Percentiles rank a stretch among this genome's conserved stretches.
Evolutionary conservation across 306 rosid genomes (phyloP).

Genomic region (Luffa aegyptiaca): DNA sequence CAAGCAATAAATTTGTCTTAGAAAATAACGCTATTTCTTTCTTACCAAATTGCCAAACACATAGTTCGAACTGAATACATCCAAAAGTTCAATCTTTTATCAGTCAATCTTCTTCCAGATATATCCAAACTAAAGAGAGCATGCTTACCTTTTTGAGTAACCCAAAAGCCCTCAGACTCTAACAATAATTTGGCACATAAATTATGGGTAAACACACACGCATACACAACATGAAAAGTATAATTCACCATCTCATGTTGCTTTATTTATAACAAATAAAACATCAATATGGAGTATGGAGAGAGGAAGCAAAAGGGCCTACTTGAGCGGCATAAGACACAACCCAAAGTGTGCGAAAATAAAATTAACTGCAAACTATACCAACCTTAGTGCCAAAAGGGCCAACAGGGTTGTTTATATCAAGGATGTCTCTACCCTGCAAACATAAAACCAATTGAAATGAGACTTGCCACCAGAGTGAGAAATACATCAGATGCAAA

Average conservation of each 20-base stretch:
- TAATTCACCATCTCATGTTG: background rate
- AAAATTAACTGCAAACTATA: background rate
- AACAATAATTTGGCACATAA: background rate
- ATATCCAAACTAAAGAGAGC: background rate
- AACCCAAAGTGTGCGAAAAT: background rate
- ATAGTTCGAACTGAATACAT: background rate
- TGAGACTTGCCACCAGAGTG: background rate
- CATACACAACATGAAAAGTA: background rate
- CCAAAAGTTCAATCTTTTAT: background rate
- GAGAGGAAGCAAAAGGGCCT: background rate
- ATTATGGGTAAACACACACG: background rate
- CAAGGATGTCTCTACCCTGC: conserved; percentile 34
- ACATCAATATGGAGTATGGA: background rate
- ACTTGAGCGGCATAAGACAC: background rate
- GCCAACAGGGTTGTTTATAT: conserved; percentile 27
- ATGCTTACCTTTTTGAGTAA: background rate
- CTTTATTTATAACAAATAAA: background rate
- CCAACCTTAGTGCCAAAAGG: conserved; percentile 37
- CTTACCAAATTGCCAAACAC: background rate
- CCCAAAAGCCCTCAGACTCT: background rate
- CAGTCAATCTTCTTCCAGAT: background rate
- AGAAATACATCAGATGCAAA: background rate
- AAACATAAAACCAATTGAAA: background rate
- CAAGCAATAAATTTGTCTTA: background rate
- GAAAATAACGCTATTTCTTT: background rate